Base-by-base conservation (phyloP, 1,284 basidiomycete genomes). In the Mycena citricolor region DNA sequence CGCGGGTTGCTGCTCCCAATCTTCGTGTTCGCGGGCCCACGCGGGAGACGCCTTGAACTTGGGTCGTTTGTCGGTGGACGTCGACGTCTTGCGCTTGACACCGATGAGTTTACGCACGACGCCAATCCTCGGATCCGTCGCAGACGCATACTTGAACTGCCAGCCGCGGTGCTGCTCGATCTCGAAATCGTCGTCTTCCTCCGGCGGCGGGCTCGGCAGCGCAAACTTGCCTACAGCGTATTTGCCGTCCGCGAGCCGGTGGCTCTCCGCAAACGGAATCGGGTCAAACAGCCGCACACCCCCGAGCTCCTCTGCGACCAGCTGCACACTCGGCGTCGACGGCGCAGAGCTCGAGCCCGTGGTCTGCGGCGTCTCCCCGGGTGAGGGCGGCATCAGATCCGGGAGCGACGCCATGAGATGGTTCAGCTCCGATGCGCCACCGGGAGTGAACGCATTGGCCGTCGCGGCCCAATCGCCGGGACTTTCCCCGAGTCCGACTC, bases 201-300 rank as follows among this genome's bases (percentile, higher is more conserved):
- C 77, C 34, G 74, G 70, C 3, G 77, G 75, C 4, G 83, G 78
- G 44, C 73, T 81, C 2, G 82, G 77, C 32, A 87, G 62, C 5
- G 83, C 76, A 59, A 89, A 90, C 62, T 89, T 90, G 17, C 86
- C 87, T 20, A 70, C 55, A 3, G 74, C 70, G 59, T 90, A 90
- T 62, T 89, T 90, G 8, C 76, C 78, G 58, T 90, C 87, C 5
- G 75, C 68, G 5, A 69, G 47, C 17, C 71, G 67, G 56, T 89
- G 83, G 25, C 71, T 76, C 2, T 67, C 60, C 0, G 81, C 76
- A 52, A 90, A 90, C 0, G 78, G 76, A 23, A 90, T 81, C 1
- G 87, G 76, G 23, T 86, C 82, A 51, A 87, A 89, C 14, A 66
- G 37, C 11, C 28, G 36, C 1, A 41, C 17, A 2, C 41, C 19